Conservation (phyloP, 768 basidiomycete genomes). For the Podaxis sp. region DNA sequence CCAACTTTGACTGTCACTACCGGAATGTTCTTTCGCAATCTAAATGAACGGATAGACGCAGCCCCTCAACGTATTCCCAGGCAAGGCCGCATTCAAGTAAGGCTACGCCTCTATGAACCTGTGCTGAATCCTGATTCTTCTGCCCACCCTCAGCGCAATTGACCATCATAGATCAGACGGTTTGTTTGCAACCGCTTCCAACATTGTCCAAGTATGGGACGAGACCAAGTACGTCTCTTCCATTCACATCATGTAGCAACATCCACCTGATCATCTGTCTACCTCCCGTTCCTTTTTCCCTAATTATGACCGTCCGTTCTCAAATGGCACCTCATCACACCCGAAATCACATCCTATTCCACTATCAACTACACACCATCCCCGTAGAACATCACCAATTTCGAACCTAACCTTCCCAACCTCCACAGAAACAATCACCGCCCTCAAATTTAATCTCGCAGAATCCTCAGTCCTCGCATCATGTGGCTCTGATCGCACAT, state of each 20-base stretch:
- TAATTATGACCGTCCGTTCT: background rate
- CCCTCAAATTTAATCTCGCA: constrained; percentile 89
- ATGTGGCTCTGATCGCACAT: constrained; percentile 92
- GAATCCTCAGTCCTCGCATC: constrained; percentile 95
- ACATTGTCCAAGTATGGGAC: constrained; percentile 95
- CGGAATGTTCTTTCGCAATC: background rate
- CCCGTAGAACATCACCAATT: constrained; percentile 71
- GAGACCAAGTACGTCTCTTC: constrained; percentile 76
- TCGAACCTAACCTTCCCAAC: constrained; percentile 87
- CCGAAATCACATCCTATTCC: constrained; percentile 8
- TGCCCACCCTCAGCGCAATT: constrained; percentile 61
- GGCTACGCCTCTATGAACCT: constrained; percentile 21
- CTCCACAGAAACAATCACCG: constrained; percentile 84
- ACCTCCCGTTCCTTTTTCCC: background rate
- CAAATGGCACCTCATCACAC: background rate
- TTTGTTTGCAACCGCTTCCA: constrained; percentile 94
- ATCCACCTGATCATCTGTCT: background rate
- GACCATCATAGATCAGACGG: constrained; percentile 90
- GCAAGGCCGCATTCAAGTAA: constrained; percentile 91
- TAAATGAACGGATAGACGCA: constrained; percentile 20
- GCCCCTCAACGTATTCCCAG: constrained; percentile 78
- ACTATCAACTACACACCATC: background rate
- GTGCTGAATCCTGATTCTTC: constrained; percentile 7
- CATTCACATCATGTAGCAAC: background rate
- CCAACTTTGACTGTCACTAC: background rate